A percentile compares a stretch with the other conserved stretches of the same genome.
Evolutionary conservation across 768 basidiomycete species (phyloP).

Genomic region (Termitomyces sp.): DNA sequence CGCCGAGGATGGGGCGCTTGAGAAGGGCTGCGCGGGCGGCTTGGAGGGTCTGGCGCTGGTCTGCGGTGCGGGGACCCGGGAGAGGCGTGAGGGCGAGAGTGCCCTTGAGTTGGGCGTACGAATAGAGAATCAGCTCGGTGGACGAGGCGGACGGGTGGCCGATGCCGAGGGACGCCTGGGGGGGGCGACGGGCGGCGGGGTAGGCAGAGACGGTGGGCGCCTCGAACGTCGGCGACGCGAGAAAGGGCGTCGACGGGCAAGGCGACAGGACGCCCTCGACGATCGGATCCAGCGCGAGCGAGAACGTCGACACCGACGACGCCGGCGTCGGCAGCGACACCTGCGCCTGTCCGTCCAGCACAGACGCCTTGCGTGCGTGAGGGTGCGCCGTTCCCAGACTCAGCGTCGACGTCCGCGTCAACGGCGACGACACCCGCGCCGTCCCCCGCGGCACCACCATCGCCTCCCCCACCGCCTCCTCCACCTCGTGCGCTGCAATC

Average conservation of each 20-base stretch:
- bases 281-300: constrained; percentile 43
- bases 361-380: constrained; percentile 71
- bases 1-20: constrained; percentile 50
- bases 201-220: constrained; percentile 17
- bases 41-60: constrained; percentile 40
- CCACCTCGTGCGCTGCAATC: constrained; percentile 46
- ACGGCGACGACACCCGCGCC: constrained; percentile 35
- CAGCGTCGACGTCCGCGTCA: constrained; percentile 46
- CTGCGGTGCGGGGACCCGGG: constrained; percentile 27
- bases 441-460: constrained; percentile 18
- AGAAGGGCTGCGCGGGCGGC: constrained; percentile 45
- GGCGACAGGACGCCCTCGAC: constrained; percentile 29
- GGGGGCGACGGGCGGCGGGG: constrained; percentile 30
- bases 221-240: constrained; percentile 32
- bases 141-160: constrained; percentile 39
- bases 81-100: constrained; percentile 52
- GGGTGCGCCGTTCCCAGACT: constrained; percentile 59
- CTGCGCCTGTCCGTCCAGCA: constrained; percentile 44
- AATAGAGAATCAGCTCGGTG: constrained; percentile 73
- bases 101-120: constrained; percentile 78
- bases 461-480: constrained; percentile 25
- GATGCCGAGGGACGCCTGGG: constrained; percentile 30
- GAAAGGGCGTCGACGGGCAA: constrained; percentile 28
- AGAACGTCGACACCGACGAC: constrained; percentile 42
- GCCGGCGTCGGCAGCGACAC: constrained; percentile 25